Percentiles rank a stretch among this genome's conserved stretches.
Conservation (phyloP, 78 protist genomes). For the Dictyostelium citrinum region DNA sequence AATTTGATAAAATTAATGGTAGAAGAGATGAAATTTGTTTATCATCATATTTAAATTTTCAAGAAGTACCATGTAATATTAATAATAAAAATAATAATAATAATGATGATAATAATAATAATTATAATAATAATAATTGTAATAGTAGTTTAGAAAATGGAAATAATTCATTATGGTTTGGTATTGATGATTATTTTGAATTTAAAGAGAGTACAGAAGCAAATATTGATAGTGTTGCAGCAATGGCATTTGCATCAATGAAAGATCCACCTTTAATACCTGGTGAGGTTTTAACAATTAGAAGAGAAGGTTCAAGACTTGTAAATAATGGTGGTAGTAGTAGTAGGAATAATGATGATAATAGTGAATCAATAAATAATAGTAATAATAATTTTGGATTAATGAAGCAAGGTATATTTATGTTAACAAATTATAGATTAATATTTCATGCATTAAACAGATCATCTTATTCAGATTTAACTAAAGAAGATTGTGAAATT, state of each 20-base stretch:
- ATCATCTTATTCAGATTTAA: conserved; percentile 53
- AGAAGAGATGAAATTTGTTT: neutral
- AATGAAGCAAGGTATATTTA: conserved; percentile 35
- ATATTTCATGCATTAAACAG: conserved; percentile 23
- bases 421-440: conserved; percentile 45
- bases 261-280: conserved; percentile 37
- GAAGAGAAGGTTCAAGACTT: conserved; percentile 17
- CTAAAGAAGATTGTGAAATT: conserved; percentile 60
- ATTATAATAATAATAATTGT: neutral
- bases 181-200: conserved; percentile 11
- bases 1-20: neutral
- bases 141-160: neutral
- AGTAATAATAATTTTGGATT: neutral
- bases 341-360: neutral
- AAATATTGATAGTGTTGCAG: conserved; percentile 7
- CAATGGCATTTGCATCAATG: conserved; percentile 6
- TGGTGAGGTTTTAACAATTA: conserved; percentile 29
- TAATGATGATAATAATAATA: neutral
- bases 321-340: neutral
- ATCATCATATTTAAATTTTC: neutral
- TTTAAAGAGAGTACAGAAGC: neutral
- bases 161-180: neutral
- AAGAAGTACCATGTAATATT: neutral
- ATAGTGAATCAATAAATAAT: no score
- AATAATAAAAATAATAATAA: neutral